Conservation (phyloP, 805 yeast genomes). For the Maudiozyma saulgeensis region DNA sequence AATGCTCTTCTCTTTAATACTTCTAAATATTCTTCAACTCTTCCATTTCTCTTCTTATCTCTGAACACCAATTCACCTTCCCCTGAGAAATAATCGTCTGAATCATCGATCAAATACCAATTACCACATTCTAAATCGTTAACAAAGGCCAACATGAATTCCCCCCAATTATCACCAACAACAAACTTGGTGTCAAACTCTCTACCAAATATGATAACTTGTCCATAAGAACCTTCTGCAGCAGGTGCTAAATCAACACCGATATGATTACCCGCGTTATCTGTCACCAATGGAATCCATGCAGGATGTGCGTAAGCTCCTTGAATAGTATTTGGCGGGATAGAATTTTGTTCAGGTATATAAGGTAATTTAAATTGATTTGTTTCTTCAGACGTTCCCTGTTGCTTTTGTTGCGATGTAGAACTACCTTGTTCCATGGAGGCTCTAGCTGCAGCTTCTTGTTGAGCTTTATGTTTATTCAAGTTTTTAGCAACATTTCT, state of each 20-base stretch:
- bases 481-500: constrained; percentile 51
- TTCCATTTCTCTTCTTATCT: constrained; percentile 46
- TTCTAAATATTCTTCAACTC: constrained; percentile 35
- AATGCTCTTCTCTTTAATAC: constrained; percentile 31
- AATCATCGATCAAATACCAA: constrained; percentile 57
- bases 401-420: constrained; percentile 1
- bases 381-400: background rate
- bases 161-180: constrained; percentile 82
- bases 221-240: constrained; percentile 73
- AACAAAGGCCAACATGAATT: constrained; percentile 70
- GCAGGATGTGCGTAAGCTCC: constrained; percentile 75
- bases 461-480: constrained; percentile 13
- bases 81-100: constrained; percentile 59
- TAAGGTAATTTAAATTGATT: constrained; percentile 33
- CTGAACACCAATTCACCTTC: constrained; percentile 68
- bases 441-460: background rate
- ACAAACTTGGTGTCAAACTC: constrained; percentile 87
- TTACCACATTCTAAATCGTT: constrained; percentile 82
- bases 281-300: constrained; percentile 90
- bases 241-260: constrained; percentile 86
- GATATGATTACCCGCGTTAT: constrained; percentile 82
- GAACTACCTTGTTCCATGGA: background rate
- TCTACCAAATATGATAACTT: constrained; percentile 85
- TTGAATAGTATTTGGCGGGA: constrained; percentile 71
- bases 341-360: constrained; percentile 49